phyloP scores from a whole-genome alignment of 768 basidiomycete genomes.

The Tubosaeta sp. region DNA sequence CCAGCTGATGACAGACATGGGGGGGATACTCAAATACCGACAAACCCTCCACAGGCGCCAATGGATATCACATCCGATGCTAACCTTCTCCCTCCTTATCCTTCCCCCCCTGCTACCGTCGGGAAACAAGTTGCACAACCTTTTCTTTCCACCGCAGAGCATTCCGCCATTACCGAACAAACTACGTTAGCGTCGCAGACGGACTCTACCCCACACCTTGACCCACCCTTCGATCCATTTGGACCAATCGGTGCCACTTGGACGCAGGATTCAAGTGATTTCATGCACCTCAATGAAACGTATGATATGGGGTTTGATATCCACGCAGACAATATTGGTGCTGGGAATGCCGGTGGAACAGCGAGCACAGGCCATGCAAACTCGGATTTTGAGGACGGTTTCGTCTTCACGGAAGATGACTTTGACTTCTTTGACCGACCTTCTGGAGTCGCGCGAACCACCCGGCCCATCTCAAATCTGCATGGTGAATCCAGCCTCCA shows the following conservation, averaged over 20 bases:
- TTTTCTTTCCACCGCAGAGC: constrained; percentile 14
- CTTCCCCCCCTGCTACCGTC: constrained; percentile 56
- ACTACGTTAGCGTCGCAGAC: constrained; percentile 7
- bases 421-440: constrained; percentile 83
- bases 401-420: constrained; percentile 73
- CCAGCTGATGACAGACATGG: constrained; percentile 7
- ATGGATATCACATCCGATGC: constrained; percentile 14
- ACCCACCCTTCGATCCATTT: constrained; percentile 42
- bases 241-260: constrained; percentile 38
- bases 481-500: constrained; percentile 26
- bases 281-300: constrained; percentile 35
- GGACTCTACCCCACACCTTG: constrained; percentile 19
- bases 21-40: constrained; percentile 19
- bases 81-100: constrained; percentile 39
- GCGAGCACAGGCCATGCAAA: constrained; percentile 25
- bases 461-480: constrained; percentile 15
- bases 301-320: constrained; percentile 50
- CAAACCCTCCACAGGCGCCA: constrained; percentile 12
- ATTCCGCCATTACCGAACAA: constrained; percentile 17
- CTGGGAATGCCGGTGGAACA: constrained; percentile 24
- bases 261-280: constrained; percentile 32
- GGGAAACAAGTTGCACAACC: constrained; percentile 14
- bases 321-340: constrained; percentile 34
- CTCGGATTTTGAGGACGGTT: constrained; percentile 55
- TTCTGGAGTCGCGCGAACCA: constrained; percentile 24